Conservation (phyloP, 768 basidiomycete genomes). For the Amylocystis lapponica region DNA sequence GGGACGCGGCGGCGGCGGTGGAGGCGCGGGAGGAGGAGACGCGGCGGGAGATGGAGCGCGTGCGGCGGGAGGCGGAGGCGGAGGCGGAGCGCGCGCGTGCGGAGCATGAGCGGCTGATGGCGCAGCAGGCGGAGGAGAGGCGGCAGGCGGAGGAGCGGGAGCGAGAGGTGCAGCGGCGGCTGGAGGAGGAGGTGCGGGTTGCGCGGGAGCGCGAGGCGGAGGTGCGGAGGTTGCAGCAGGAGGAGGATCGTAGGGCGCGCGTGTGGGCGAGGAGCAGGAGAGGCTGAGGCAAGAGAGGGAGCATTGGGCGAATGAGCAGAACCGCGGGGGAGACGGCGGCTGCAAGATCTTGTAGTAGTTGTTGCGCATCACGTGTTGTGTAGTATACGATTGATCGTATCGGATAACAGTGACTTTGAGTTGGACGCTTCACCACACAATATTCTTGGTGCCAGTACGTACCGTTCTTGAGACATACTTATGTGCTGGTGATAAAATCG, state of each 20-base stretch:
- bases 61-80: neutral
- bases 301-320: neutral
- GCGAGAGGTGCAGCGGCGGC: neutral
- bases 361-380: too few relatives aligned
- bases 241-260: neutral
- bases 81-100: constrained; percentile 1
- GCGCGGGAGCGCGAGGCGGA: neutral
- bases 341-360: too few relatives aligned
- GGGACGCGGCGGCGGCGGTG: neutral
- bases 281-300: neutral
- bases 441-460: too few relatives aligned
- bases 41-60: neutral
- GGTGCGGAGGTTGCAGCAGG: neutral
- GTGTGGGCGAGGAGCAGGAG: neutral
- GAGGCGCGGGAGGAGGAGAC: neutral
- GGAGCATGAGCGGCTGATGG: neutral
- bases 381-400: too few relatives aligned
- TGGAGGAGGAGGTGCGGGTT: neutral
- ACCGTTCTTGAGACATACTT: too few relatives aligned
- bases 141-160: neutral
- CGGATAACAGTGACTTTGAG: too few relatives aligned
- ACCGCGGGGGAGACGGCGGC: neutral
- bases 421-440: too few relatives aligned
- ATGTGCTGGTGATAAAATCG: too few relatives aligned
- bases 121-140: neutral